phyloP scores from a whole-genome alignment of 108 stramenopile genomes.

The Asterionellopsis glacialis region DNA sequence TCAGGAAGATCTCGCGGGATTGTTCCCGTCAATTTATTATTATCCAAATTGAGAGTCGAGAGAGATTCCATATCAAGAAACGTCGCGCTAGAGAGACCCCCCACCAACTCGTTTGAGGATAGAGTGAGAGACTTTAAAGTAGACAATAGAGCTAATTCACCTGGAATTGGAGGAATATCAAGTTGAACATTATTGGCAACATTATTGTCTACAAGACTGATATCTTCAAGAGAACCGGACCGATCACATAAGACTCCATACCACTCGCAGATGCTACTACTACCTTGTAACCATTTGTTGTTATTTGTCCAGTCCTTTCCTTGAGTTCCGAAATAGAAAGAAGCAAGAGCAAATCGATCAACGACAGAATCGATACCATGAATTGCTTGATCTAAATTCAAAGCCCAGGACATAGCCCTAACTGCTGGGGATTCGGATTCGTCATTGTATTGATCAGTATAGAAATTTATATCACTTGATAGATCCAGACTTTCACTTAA shows the following conservation, averaged over 20 bases:
- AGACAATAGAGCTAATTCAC: slow-evolving; percentile 1
- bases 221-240: too few species aligned
- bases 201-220: neutral
- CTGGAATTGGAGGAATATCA: neutral
- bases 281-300: slow-evolving; percentile 34
- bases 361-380: slow-evolving; percentile 6
- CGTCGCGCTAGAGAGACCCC: slow-evolving; percentile 10
- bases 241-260: slow-evolving; percentile 20
- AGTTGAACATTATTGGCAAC: neutral
- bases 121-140: slow-evolving; percentile 12
- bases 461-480: neutral
- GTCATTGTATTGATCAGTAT: neutral
- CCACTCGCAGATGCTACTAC: slow-evolving; percentile 49
- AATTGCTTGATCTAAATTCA: slow-evolving; percentile 5
- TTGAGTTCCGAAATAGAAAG: slow-evolving; percentile 39
- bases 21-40: slow-evolving; percentile 37
- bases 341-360: slow-evolving; percentile 37
- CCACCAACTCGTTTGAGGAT: slow-evolving; percentile 12
- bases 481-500: neutral
- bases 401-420: slow-evolving; percentile 16
- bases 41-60: slow-evolving; percentile 26
- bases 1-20: slow-evolving; percentile 23
- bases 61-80: slow-evolving; percentile 24
- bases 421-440: neutral
- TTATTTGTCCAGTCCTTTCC: slow-evolving; percentile 37